Base-by-base conservation (phyloP, 164 flowering plant species). In the Tetrastigma voinierianum region DNA sequence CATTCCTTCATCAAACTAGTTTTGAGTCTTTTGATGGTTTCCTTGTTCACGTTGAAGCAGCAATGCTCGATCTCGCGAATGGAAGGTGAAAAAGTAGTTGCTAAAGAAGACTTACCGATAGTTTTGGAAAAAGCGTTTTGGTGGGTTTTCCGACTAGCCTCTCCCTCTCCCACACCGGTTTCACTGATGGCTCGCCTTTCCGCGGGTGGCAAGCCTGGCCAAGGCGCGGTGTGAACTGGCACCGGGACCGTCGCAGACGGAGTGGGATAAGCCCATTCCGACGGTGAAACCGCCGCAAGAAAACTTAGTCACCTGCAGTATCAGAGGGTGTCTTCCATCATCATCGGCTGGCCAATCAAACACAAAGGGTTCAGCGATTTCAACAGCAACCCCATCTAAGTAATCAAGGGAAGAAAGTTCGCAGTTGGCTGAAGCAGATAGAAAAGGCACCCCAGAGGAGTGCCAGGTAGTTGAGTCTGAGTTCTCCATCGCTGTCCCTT, bases 241-340 rank as follows among this genome's bases (percentile, higher is more conserved):
- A 13, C 80, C 80, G n/a, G n/a, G 20, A 43, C 77, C 80, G 64
- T 80, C 83, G 49, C 76, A 74, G 4, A 80, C 70, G 1, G 79
- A 65, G n/a, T n/a, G n/a, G 9, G 69, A 74, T 16, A 80, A 23
- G n/a, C 75, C 72, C 72, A 72, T 64, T 17, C n/a, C 73, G 25
- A 80, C 67, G 4, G 72, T 61, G n/a, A 80, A 76, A 2, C 80
- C 78, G 1, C 78, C 80, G 13, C 83, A 76, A 20, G 70, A 25
- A n/a, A 76, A 73, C 17, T 67, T 65, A 12, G 83, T 79, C 55
- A 79, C 74, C 64, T 79, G 80, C 47, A 76, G 55, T n/a, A 64
- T 49, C 21, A 73, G 56, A 47, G 74, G 71, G 61, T 69, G 72
- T 2, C 55, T 23, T 7, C 67, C n/a, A 0, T 47, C 54, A 44